These are phyloP conservation scores for Elaphomyces granulatus DNA, from an alignment of 495 filamentous ascomycete genomes.

Conservation along the genomic window DNA sequence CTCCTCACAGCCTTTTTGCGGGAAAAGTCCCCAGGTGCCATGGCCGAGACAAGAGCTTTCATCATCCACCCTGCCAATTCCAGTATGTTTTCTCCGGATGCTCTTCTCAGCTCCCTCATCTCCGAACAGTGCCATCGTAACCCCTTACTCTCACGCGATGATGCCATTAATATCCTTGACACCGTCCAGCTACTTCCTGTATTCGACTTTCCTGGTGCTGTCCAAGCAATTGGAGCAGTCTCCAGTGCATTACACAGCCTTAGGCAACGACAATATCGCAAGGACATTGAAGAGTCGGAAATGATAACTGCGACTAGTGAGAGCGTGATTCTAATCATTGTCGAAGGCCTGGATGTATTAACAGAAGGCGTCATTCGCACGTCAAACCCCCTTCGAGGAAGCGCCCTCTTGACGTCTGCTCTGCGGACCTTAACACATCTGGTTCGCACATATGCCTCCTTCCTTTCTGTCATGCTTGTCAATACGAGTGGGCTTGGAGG, in stretches of 20 bases:
- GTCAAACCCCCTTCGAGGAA: constrained; percentile 27
- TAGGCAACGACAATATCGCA: constrained; percentile 3
- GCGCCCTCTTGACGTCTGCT: constrained; percentile 21
- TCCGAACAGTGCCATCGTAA: not conserved
- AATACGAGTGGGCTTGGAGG: constrained; percentile 26
- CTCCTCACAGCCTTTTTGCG: no score
- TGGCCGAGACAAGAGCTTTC: constrained; percentile 15
- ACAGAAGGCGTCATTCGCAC: constrained; percentile 25
- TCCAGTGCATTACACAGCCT: constrained; percentile 16
- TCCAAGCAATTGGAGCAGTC: constrained; percentile 22
- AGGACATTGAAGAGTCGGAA: not conserved
- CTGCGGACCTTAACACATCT: constrained; percentile 23
- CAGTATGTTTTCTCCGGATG: constrained; percentile 66
- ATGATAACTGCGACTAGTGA: not conserved
- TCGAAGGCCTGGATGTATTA: constrained; percentile 28
- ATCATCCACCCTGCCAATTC: constrained; percentile 63
- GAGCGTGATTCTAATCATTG: constrained; percentile 15
- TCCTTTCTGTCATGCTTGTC: constrained; percentile 25
- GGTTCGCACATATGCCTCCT: constrained; percentile 15
- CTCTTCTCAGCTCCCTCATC: constrained; percentile 35
- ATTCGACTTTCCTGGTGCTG: constrained; percentile 21
- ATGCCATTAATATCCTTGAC: constrained; percentile 25
- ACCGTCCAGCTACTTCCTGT: constrained; percentile 27
- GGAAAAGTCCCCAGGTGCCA: not conserved
- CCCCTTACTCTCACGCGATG: constrained; percentile 14